phyloP scores from a whole-genome alignment of 345 rosid genomes.

The Corchorus capsularis region DNA sequence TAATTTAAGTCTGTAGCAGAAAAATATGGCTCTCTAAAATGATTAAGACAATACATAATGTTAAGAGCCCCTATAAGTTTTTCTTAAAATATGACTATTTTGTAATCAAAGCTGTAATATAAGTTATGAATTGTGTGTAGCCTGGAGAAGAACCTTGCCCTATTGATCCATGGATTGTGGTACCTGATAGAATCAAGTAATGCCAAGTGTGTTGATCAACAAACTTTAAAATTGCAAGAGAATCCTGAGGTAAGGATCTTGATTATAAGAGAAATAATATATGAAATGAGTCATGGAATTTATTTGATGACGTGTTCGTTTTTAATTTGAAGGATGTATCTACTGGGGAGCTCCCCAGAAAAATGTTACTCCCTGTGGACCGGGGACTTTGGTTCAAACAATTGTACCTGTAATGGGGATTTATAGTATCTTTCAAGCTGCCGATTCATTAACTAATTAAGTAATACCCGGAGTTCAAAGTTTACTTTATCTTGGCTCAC shows the following conservation, averaged over 20 bases:
- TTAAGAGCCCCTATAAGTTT: too few species aligned
- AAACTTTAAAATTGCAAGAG: constrained; percentile 91
- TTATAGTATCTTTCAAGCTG: constrained; percentile 88
- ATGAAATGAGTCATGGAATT: background rate
- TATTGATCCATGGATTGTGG: constrained; percentile 94
- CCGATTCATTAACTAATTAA: constrained; percentile 73
- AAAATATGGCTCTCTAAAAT: background rate
- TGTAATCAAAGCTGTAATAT: background rate
- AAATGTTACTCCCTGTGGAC: constrained; percentile 91
- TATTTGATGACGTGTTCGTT: constrained; percentile 9
- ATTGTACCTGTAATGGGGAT: constrained; percentile 97
- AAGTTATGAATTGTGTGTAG: constrained; percentile 40
- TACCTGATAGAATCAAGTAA: constrained; percentile 92
- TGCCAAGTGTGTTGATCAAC: constrained; percentile 99
- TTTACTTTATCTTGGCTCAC: constrained; percentile 3
- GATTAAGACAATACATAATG: too few species aligned
- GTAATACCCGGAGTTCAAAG: constrained; percentile 19
- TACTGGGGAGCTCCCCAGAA: constrained; percentile 99
- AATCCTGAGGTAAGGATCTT: constrained; percentile 76
- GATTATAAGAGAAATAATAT: background rate
- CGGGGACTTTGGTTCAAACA: constrained; percentile 83
- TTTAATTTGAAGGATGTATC: constrained; percentile 76
- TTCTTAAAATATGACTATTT: background rate
- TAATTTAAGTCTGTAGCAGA: background rate
- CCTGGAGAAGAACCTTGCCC: constrained; percentile 94